These are phyloP conservation scores for Ceratocystis papillata DNA, from an alignment of 2,329 filamentous ascomycete genomes.

Conservation along the genomic window DNA sequence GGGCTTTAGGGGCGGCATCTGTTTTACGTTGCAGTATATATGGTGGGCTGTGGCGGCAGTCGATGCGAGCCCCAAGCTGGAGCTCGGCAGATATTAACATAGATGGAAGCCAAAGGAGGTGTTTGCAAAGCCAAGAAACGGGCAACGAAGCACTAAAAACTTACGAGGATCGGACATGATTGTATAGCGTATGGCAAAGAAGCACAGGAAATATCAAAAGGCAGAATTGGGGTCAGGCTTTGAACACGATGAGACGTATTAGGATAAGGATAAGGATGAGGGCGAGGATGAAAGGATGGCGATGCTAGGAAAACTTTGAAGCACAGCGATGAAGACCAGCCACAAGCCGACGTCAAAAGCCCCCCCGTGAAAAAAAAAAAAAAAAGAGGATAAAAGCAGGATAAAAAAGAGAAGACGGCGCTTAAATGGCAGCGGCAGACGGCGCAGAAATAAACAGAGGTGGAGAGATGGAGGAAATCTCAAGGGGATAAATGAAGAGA, in stretches of 20 bases:
- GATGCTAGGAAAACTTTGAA: slow-evolving; percentile 6
- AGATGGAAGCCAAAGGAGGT: not conserved
- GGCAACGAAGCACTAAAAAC: slow-evolving; percentile 1
- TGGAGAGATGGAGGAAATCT: not conserved
- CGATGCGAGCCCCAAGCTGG: not conserved
- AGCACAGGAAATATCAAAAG: not conserved
- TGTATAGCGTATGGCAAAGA: slow-evolving; percentile 1
- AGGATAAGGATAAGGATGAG: not conserved
- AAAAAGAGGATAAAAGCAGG: not conserved
- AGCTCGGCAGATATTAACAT: not conserved
- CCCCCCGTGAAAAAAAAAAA: not conserved
- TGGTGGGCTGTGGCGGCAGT: not conserved
- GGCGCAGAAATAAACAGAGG: not conserved
- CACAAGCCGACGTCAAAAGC: not conserved
- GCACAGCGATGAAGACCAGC: slow-evolving; percentile 4
- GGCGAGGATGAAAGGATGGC: slow-evolving; percentile 5
- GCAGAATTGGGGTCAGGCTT: not conserved
- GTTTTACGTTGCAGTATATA: not conserved
- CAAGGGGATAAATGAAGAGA: not conserved
- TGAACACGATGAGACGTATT: not conserved
- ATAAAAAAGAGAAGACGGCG: not conserved
- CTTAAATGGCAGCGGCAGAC: not conserved
- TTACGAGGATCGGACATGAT: slow-evolving; percentile 23
- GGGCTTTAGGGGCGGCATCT: not conserved
- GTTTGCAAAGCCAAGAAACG: not conserved